A percentile compares a stretch with the other conserved stretches of the same genome.
Conservation (phyloP, 176 grass and related monocot genomes). For the maize (Zea mays) region DNA sequence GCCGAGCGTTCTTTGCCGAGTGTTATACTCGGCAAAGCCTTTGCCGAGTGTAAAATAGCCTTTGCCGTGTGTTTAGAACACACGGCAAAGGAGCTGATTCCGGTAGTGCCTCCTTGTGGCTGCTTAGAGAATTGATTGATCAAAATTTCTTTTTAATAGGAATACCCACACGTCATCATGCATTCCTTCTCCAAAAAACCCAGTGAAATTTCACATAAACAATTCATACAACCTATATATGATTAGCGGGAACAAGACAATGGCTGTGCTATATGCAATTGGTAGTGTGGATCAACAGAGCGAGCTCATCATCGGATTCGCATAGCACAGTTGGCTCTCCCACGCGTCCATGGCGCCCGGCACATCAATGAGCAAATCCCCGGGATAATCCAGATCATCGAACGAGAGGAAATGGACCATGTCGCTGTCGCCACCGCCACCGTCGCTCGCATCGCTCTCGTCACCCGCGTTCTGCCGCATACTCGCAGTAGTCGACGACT, state of each 20-base stretch:
- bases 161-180: background rate
- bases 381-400: conserved; percentile 26
- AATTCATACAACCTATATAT: background rate
- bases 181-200: background rate
- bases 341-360: conserved; percentile 19
- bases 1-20: too few species aligned
- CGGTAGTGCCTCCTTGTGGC: too few species aligned
- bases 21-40: too few species aligned
- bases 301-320: background rate
- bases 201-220: background rate
- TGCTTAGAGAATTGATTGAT: too few species aligned
- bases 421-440: background rate
- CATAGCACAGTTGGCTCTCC: conserved; percentile 26
- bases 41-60: too few species aligned
- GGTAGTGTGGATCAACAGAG: background rate
- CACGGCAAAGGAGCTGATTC: too few species aligned
- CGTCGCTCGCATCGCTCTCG: conserved; percentile 41
- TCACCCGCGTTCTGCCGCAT: conserved; percentile 13
- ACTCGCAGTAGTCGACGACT: background rate
- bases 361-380: conserved; percentile 33
- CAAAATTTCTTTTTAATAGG: too few species aligned
- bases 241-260: background rate
- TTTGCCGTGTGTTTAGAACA: too few species aligned
- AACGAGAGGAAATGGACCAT: conserved; percentile 31
- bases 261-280: background rate